A percentile compares a stretch with the other conserved stretches of the same genome.
Evolutionary conservation across 78 protist species (phyloP).

Genomic region (Emiliania huxleyi): DNA sequence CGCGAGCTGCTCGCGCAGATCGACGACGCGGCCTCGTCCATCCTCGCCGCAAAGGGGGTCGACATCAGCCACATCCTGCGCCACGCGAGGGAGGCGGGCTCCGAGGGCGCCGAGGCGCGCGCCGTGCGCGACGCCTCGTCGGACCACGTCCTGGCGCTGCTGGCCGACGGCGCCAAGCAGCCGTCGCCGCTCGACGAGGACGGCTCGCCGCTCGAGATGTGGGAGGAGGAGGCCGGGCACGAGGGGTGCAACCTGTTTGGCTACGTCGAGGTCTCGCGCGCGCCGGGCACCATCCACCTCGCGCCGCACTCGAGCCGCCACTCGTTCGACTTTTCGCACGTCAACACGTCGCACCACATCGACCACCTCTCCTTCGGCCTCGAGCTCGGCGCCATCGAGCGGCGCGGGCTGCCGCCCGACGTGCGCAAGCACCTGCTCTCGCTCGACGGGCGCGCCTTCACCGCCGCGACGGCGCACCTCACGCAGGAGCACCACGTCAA

Average conservation of each 20-base stretch:
- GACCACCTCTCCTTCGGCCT: constrained; percentile 20
- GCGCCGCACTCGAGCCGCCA: neutral
- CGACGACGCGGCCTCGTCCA: neutral
- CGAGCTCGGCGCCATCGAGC: neutral
- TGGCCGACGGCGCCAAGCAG: neutral
- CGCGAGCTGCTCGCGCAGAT: neutral
- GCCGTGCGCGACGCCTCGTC: neutral
- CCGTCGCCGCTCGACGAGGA: neutral
- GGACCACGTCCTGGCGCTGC: neutral
- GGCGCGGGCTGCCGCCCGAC: neutral
- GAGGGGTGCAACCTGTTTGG: neutral
- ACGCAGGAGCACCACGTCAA: constrained; percentile 22
- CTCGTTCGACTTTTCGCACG: neutral
- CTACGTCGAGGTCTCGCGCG: neutral
- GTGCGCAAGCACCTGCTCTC: neutral
- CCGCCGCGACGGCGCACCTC: neutral
- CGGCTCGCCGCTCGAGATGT: neutral
- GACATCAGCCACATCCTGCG: neutral
- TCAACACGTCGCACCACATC: constrained; percentile 1
- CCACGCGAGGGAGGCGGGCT: neutral
- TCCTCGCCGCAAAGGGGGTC: neutral
- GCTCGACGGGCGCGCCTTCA: neutral
- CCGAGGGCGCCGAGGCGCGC: neutral
- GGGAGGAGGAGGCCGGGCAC: neutral
- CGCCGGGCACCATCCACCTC: neutral